These are phyloP conservation scores for Citrus reticulata DNA, from an alignment of 345 rosid genomes.

Conservation along the genomic window DNA sequence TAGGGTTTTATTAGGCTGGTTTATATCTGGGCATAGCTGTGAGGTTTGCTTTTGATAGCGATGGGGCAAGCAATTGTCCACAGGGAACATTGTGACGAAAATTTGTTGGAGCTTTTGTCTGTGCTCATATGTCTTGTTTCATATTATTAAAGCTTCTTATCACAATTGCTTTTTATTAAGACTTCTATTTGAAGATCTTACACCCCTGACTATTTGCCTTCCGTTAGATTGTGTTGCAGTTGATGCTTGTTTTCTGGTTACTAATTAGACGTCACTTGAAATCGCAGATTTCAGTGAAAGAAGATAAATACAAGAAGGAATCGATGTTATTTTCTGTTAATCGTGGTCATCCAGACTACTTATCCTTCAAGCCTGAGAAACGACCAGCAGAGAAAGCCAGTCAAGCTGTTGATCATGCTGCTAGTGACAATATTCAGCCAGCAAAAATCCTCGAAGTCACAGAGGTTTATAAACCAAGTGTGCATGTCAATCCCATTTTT, in stretches of 20 bases:
- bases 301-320: conserved; percentile 92
- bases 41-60: neutral
- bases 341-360: conserved; percentile 62
- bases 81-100: neutral
- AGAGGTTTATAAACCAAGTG: conserved; percentile 84
- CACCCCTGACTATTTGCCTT: neutral
- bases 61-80: no score
- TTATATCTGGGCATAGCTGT: neutral
- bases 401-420: conserved; percentile 34
- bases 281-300: conserved; percentile 64
- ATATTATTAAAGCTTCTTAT: neutral
- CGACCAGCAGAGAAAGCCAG: conserved; percentile 48
- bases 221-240: neutral
- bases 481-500: conserved; percentile 79
- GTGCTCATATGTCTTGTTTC: neutral
- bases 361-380: conserved; percentile 82
- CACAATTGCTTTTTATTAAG: neutral
- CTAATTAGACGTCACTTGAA: conserved; percentile 1
- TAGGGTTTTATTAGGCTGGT: neutral
- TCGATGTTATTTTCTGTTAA: conserved; percentile 53
- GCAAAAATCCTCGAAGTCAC: conserved; percentile 64
- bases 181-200: neutral
- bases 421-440: conserved; percentile 30
- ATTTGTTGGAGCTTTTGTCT: neutral
- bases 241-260: neutral